Base-by-base conservation (phyloP, 1,284 basidiomycete genomes). In the Pisolithus thermaeus region DNA sequence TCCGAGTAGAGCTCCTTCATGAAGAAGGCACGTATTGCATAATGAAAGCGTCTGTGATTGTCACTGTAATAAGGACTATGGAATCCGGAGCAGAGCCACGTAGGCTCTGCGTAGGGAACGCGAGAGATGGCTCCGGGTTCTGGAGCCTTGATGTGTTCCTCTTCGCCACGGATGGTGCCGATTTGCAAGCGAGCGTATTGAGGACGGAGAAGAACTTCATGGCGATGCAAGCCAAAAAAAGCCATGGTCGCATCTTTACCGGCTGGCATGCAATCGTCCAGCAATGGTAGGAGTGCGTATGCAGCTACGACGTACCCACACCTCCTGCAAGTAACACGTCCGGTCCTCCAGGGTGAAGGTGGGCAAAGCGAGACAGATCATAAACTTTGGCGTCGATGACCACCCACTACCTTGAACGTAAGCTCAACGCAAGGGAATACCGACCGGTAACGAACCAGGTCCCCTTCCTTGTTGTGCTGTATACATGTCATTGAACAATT, bases 151-250 rank as follows among this genome's bases (percentile, higher is more conserved):
- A 91, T 80, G 46, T 76, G 70, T 61, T 83, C 74, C 54, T 80
- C 73, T 63, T 90, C 78, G n/a, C 84, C 90, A 28, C 73, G 67
- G 49, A 97, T 76, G 43, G 73, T 81, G 27, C 91, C 92, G 52
- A 95, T 87, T 60, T 86, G 83, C n/a, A 93, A 77, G 12, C 90
- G 81, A 7, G 79, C 75, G 61, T 93, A 94, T 65, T 91, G 87
- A 0, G 90, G 87, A 52, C 85, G 84, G 32, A 81, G 73, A 12
- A 97, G 79, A 22, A 97, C 84, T 63, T 97, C 92, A 45, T 88
- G 83, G 23, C 92, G 79, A 67, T 97, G 94, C 48, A 97, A 78
- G n/a, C 90, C 86, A 58, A 90, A 97, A 79, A 97, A 97, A 1
- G 79, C 79, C 32, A 92, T 76, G 2, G 94, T 96, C 0, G 92